Evolutionary conservation across 2,329 filamentous ascomycete genomes (phyloP), one percentile per base, ranked within the genome.

Genomic region (Phyllosticta citriasiana): DNA sequence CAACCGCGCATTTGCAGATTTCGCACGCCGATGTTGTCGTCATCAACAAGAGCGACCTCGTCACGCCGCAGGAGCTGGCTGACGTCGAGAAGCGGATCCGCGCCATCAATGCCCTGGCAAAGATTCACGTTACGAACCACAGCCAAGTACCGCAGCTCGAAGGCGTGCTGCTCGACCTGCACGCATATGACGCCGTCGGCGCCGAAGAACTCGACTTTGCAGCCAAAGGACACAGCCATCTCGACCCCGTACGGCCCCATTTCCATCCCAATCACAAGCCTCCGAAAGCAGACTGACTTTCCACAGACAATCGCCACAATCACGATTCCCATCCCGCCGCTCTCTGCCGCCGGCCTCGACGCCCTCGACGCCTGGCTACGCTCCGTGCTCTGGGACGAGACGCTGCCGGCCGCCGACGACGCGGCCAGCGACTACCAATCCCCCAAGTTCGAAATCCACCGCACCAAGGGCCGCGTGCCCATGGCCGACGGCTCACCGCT

Each of bases 1-100:
- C 93, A 0, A 96, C 90, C 2, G 94, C 94, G 0, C 94, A 99
- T 73, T 82, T 97, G 55, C 94, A 99, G 70, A 96, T 99, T 63
- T 97, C 91, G 1, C 93, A 99, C 69, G 94, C 94, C 6, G 94
- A 99, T 74, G 91, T 97, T 8, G 83, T 99, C 53, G 84, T 99
- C 50, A 84, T 99, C 67, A 99, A 99, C 77, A 99, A 99, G 74
- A 81, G 87, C 2, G 94, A 99, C 70, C 79, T 97, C 3, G 91
- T 97, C 3, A 84, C 81, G 5, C 72, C 81, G 1, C 76, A 82
- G 6, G 85, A 96, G 67, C 80, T 97, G 0, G 75, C 83, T n/a
- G 74, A 71, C 0, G 89, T 97, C 7, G 82, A 80, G 64, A 79
- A 83, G 16, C 83, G 94, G 54, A 86, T 97, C 59, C 78, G 82